These are phyloP conservation scores for Hemerocallis citrina DNA, from an alignment of 106 monocot genomes.

Conservation along the genomic window DNA sequence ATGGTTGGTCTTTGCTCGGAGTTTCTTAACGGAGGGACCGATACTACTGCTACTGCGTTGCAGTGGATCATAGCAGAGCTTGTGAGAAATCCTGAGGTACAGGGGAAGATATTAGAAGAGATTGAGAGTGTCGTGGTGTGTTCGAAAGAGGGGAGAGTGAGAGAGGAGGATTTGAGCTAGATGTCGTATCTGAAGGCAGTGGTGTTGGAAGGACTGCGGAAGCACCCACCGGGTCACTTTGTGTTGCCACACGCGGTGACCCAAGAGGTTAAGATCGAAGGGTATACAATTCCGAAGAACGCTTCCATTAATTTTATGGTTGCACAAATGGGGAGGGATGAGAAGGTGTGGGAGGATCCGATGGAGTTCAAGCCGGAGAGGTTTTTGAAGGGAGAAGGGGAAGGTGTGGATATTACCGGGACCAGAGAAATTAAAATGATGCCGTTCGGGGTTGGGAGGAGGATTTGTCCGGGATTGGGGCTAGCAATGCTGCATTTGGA, in stretches of 20 bases:
- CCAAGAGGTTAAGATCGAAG: conserved; percentile 14
- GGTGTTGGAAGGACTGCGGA: conserved; percentile 16
- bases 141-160: background rate
- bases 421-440: conserved; percentile 23
- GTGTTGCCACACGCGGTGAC: conserved; percentile 23
- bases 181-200: conserved; percentile 23
- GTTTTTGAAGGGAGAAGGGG: conserved; percentile 11
- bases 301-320: conserved; percentile 19
- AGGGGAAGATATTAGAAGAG: conserved; percentile 21
- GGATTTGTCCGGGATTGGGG: conserved; percentile 26
- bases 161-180: conserved; percentile 14
- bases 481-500: conserved; percentile 44
- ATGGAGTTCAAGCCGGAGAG: conserved; percentile 27
- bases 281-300: conserved; percentile 14
- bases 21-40: conserved; percentile 32
- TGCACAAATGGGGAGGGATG: conserved; percentile 25
- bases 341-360: conserved; percentile 17
- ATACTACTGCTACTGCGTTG: conserved; percentile 31
- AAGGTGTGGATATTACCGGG: conserved; percentile 16
- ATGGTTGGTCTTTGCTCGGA: conserved; percentile 24
- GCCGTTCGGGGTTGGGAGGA: conserved; percentile 28
- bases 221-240: conserved; percentile 25
- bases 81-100: conserved; percentile 14
- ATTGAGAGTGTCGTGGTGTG: conserved; percentile 9
- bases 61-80: conserved; percentile 38